Percentiles rank a stretch among this genome's conserved stretches.
phyloP scores from a whole-genome alignment of 2,329 filamentous ascomycete genomes.

The Trichoderma sp. region DNA sequence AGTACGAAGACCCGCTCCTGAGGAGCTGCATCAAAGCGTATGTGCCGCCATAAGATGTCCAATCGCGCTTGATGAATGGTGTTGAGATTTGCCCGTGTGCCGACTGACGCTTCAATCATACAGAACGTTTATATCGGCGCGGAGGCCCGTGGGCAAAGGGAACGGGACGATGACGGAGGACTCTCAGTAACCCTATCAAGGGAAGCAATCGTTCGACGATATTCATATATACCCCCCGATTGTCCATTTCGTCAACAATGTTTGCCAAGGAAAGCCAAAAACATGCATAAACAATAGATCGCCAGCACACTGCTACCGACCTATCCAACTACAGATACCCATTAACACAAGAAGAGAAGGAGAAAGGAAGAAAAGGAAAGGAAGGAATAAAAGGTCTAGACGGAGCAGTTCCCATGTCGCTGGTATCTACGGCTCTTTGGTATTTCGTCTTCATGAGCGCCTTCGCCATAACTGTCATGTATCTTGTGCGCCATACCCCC shows the following conservation, averaged over 20 bases:
- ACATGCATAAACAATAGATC: not conserved
- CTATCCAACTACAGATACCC: not conserved
- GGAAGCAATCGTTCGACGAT: not conserved
- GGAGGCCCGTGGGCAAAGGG: constrained; percentile 32
- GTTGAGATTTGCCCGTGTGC: not conserved
- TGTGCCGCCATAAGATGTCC: constrained; percentile 24
- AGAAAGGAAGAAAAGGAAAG: not conserved
- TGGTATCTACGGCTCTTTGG: constrained; percentile 22
- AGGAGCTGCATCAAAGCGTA: constrained; percentile 41
- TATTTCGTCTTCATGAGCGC: too few relatives aligned
- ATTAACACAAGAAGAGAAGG: not conserved
- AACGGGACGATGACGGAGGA: constrained; percentile 1
- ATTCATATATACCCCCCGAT: too few relatives aligned
- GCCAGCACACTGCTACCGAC: not conserved
- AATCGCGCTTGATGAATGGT: not conserved
- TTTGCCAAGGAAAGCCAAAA: not conserved
- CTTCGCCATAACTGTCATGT: constrained; percentile 21
- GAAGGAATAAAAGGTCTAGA: not conserved
- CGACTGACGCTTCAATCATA: not conserved
- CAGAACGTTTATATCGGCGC: constrained; percentile 41
- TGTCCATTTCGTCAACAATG: not conserved
- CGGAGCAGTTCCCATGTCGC: not conserved
- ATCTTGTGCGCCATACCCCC: not conserved
- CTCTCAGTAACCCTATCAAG: not conserved
- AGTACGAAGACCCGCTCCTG: constrained; percentile 37